Conservation (phyloP, 176 grass and related monocot species). For the Melocanna baccifera region DNA sequence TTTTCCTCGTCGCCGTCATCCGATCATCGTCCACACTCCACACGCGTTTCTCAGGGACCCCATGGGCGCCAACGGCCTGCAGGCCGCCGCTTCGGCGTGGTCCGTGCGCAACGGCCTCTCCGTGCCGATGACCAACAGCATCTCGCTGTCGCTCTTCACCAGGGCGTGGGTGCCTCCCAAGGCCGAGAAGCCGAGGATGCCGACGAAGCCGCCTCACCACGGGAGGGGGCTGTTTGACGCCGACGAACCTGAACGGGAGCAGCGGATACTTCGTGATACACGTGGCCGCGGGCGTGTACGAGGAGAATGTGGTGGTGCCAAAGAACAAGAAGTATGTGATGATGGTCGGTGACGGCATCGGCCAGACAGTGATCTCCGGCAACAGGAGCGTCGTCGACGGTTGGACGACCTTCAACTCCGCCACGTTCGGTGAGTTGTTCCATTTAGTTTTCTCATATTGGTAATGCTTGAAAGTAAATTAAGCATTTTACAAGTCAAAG, state of each 20-base stretch:
- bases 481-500: neutral
- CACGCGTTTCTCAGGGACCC: too few species aligned
- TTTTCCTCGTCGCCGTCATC: too few species aligned
- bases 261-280: conserved; percentile 76
- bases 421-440: conserved; percentile 69
- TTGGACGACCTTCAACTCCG: conserved; percentile 93
- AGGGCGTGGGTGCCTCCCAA: conserved; percentile 70
- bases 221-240: conserved; percentile 59
- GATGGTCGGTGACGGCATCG: conserved; percentile 92
- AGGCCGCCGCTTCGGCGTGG: conserved; percentile 70
- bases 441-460: neutral
- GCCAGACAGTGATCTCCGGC: conserved; percentile 71
- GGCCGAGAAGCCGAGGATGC: conserved; percentile 2
- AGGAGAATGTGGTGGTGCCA: conserved; percentile 77
- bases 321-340: conserved; percentile 83
- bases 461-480: neutral
- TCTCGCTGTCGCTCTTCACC: conserved; percentile 90
- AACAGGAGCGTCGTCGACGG: conserved; percentile 76
- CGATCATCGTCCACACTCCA: too few species aligned
- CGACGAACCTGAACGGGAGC: conserved; percentile 43
- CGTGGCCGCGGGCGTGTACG: conserved; percentile 67
- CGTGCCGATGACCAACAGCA: conserved; percentile 62
- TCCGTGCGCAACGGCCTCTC: conserved; percentile 70
- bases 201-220: conserved; percentile 19
- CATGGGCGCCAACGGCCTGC: conserved; percentile 77